Evolutionary conservation across 1,284 basidiomycete genomes (phyloP), one percentile per base, ranked within the genome.

Genomic region (Somion occarium): DNA sequence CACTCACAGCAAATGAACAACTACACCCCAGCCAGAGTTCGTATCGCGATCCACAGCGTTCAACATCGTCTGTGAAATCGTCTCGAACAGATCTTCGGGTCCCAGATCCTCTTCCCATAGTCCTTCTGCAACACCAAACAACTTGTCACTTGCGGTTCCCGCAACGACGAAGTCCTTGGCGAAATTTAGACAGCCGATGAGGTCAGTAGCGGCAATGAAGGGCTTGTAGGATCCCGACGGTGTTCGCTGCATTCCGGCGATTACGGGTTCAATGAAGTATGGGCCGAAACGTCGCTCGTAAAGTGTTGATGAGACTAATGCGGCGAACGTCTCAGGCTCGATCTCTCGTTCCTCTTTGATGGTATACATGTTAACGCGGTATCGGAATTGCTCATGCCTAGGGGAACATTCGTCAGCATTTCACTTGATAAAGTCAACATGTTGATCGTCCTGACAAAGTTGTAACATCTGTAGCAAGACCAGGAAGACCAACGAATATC

Each of bases 341-440:
- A 99, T 98, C 63, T 95, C 89, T 54, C 97, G 83, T 67, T 98
- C 96, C 69, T 99, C 97, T 74, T 99, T 99, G 82, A 99, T 98
- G 46, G 92, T 91, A 75, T 98, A 99, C 92, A 99, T 97, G 76
- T 99, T 99, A 53, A 97, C 88, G 55, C 95, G 82, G 73, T 91
- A 97, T 51, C 97, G 85, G 64, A 98, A 87, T 50, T 85, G 82
- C 69, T 98, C 93, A 58, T 84, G 86, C 59, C 92, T 94, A 38
- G 5, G 24, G 22, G 12, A 12, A n/a, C n/a, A n/a, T n/a, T n/a
- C n/a, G n/a, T n/a, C n/a, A n/a, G n/a, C n/a, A n/a, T n/a, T n/a
- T n/a, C 1, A 12, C 12, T 7, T 20, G 3, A 12, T 24, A 27
- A 34, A 34, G 23, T 18, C n/a, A n/a, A n/a, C n/a, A n/a, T n/a